Evolutionary conservation across 768 basidiomycete species (phyloP), one percentile per base, ranked within the genome.

Genomic region (Calocera cornea): DNA sequence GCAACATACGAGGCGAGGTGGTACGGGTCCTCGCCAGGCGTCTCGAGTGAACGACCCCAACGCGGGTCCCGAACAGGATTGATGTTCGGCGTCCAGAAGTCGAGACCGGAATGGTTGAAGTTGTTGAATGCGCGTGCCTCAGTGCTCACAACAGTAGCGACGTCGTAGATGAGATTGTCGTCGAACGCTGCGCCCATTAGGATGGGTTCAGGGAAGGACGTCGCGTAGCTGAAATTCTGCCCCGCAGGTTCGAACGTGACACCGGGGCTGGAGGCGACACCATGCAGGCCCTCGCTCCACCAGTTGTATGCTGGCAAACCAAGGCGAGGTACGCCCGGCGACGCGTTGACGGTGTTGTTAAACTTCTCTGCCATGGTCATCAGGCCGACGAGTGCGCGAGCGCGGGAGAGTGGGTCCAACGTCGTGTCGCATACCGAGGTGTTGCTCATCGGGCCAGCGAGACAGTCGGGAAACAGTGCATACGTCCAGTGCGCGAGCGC

Each of bases 281-380:
- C 84, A 50, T 86, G 84, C 71, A 86, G 71, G 1, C 80, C 84
- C 75, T 86, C 84, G 27, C 81, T 82, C 84, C 84, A 86, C 83
- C 84, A 85, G 60, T 83, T 77, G 65, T 86, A 86, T 19, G 80
- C 72, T 11, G 83, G 83, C 29, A 86, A 74, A n/a, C 83, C 84
- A 1, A 84, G 77, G 12, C 83, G 80, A 65, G 83, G 74, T 24
- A 84, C 83, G 33, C 83, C 84, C 5, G 81, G 79, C 3, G 83
- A 78, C 0, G 72, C 67, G 67, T 82, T 84, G 60, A 78, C 80
- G 2, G 82, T 83, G 72, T 84, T 84, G 66, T 74, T 76, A 64
- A 81, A 81, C 67, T 84, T 74, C 69, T 86, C 84, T 17, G 77
- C 77, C 34, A 81, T 77, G 14, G 82, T 84, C 72, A 85, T 82